phyloP scores from a whole-genome alignment of 2,329 filamentous ascomycete species.

The Thielaviopsis ethacetica region DNA sequence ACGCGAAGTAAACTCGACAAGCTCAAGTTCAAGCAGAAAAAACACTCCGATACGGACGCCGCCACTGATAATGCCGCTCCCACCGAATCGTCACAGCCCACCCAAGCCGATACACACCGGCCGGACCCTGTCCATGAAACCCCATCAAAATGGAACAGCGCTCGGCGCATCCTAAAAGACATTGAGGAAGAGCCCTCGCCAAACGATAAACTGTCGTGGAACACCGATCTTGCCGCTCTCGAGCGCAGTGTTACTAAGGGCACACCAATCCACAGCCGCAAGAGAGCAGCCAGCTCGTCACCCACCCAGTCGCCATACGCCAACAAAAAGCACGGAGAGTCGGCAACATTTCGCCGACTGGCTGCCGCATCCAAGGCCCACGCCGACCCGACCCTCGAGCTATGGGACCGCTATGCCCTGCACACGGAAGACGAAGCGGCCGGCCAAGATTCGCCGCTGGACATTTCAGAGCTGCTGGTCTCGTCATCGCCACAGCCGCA shows the following conservation, averaged over 20 bases:
- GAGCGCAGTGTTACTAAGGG: slow-evolving; percentile 30
- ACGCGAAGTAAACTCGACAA: slow-evolving; percentile 44
- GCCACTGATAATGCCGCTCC: slow-evolving; percentile 11
- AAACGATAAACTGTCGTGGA: slow-evolving; percentile 45
- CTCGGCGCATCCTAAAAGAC: slow-evolving; percentile 25
- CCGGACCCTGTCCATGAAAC: slow-evolving; percentile 30
- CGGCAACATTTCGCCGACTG: slow-evolving; percentile 9
- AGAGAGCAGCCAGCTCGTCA: slow-evolving; percentile 59
- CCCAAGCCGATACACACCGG: slow-evolving; percentile 14
- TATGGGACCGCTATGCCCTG: slow-evolving; percentile 62
- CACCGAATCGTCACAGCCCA: slow-evolving; percentile 3
- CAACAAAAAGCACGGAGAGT: slow-evolving; percentile 7
- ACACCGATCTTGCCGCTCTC: slow-evolving; percentile 29
- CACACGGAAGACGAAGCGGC: slow-evolving; percentile 19
- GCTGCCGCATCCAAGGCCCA: slow-evolving; percentile 27
- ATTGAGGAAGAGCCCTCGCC: slow-evolving; percentile 36
- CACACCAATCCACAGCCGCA: slow-evolving; percentile 35
- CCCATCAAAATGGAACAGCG: slow-evolving; percentile 40
- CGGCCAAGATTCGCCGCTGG: slow-evolving; percentile 1
- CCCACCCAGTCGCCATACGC: slow-evolving; percentile 46
- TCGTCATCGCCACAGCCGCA: slow-evolving; percentile 53
- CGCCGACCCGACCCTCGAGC: slow-evolving; percentile 54
- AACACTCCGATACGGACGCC: slow-evolving; percentile 12
- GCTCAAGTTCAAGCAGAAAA: slow-evolving; percentile 34
- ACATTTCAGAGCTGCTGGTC: slow-evolving; percentile 7